These are phyloP conservation scores for Metroxylon sagu DNA, from an alignment of 176 grass and related monocot species.

Conservation along the genomic window DNA sequence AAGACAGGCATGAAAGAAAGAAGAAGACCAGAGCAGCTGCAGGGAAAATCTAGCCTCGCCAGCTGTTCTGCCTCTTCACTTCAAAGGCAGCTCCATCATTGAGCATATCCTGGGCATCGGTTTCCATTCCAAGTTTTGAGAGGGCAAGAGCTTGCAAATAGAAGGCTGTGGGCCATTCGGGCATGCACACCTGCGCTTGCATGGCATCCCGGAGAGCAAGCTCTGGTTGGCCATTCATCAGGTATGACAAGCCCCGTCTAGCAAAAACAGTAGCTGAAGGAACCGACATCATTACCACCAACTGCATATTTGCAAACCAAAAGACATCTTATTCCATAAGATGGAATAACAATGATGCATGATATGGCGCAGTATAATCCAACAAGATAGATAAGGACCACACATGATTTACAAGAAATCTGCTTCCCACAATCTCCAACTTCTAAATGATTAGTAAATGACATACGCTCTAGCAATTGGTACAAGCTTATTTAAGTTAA, in stretches of 20 bases:
- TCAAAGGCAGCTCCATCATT: slow-evolving; percentile 2
- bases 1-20: too few species aligned
- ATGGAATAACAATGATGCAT: neutral
- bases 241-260: neutral
- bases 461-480: too few species aligned
- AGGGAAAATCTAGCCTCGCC: too few species aligned
- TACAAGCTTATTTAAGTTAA: too few species aligned
- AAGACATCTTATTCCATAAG: neutral
- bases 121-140: slow-evolving; percentile 6
- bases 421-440: too few species aligned
- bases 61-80: slow-evolving; percentile 1
- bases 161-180: slow-evolving; percentile 5
- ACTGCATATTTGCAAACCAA: neutral
- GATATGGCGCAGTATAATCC: too few species aligned
- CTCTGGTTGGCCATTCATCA: neutral
- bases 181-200: neutral
- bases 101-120: neutral
- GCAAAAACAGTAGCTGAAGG: neutral
- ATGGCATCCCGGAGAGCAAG: neutral
- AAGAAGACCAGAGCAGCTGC: too few species aligned
- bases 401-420: too few species aligned
- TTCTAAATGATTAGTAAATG: too few species aligned
- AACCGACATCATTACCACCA: neutral
- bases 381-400: too few species aligned
- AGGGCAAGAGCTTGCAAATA: slow-evolving; percentile 5